A percentile compares a stretch with the other conserved stretches of the same genome.
Conservation (phyloP, 2,329 filamentous ascomycete genomes). For the Cladosporium oxysporum region DNA sequence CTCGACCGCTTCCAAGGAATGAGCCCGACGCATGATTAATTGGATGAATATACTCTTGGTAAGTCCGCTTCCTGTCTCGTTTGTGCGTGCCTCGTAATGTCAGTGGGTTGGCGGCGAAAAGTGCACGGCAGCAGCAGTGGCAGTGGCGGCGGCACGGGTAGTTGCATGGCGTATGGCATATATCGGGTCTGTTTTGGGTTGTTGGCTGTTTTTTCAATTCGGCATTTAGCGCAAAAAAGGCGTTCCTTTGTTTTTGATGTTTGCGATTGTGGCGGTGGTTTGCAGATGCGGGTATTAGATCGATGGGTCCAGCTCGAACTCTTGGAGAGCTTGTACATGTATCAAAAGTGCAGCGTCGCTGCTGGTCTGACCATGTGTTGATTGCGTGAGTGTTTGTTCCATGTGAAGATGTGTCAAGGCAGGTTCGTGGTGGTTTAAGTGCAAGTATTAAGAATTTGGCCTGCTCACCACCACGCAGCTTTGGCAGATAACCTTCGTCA, state of each 20-base stretch:
- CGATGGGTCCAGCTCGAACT: background rate
- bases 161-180: conserved; percentile 6
- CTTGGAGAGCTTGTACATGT: conserved; percentile 11
- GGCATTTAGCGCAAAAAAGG: conserved; percentile 8
- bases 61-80: background rate
- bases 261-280: background rate
- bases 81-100: background rate
- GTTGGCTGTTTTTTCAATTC: background rate
- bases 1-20: conserved; percentile 5
- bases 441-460: background rate
- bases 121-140: background rate
- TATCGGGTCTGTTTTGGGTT: background rate
- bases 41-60: background rate
- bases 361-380: background rate
- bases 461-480: background rate
- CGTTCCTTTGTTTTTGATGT: background rate
- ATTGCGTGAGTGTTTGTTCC: background rate
- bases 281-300: background rate
- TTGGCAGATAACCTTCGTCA: background rate
- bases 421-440: background rate
- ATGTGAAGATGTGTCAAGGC: background rate
- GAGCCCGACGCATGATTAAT: background rate
- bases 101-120: background rate
- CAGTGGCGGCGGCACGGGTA: background rate
- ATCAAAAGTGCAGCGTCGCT: conserved; percentile 6